Evolutionary conservation across 2,329 filamentous ascomycete species (phyloP), one percentile per base, ranked within the genome.

Genomic region (Thyridium curvatum): DNA sequence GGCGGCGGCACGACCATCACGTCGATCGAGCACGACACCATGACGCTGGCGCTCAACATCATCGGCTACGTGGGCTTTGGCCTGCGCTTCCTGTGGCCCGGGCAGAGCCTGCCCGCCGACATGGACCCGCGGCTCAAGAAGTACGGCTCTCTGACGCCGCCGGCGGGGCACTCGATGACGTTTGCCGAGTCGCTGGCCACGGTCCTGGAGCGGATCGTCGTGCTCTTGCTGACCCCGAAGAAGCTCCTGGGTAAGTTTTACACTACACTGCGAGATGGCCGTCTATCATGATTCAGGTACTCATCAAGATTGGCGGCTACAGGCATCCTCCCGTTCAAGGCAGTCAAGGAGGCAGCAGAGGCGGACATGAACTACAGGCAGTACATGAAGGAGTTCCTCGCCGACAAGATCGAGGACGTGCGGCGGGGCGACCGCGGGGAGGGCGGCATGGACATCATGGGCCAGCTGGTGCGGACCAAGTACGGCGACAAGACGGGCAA

Each of bases 11-110:
- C 39, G 62, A 77, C 76, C 0, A 66, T 88, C 17, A 59, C 61
- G 30, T 72, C 78, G 6, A 62, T 73, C 13, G 76, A 82, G 31
- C 62, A 68, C 17, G 83, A 87, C 48, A 79, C 81, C 1, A 87
- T 86, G 79, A 64, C 64, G 14, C 61, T 75, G 42, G 68, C 70
- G 14, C 62, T 77, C 38, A 71, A 77, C 49, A 72, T 77, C 43
- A 76, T 77, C 39, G 62, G 79, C 45, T 78, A 78, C 44, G 82
- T 86, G 39, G 86, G 85, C 0, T 90, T 90, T 53, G 84, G 83
- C 4, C 60, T 81, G 39, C 63, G 62, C 15, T 56, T 81, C 44
- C 53, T 74, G 12, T 82, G 77, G 77, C 77, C 84, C 1, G 80
- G 82, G 18, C 73, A 86, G 59, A 59, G 66, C 33, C 53, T 68